Base-by-base conservation (phyloP, 345 rosid species). In the Citrus australasica region DNA sequence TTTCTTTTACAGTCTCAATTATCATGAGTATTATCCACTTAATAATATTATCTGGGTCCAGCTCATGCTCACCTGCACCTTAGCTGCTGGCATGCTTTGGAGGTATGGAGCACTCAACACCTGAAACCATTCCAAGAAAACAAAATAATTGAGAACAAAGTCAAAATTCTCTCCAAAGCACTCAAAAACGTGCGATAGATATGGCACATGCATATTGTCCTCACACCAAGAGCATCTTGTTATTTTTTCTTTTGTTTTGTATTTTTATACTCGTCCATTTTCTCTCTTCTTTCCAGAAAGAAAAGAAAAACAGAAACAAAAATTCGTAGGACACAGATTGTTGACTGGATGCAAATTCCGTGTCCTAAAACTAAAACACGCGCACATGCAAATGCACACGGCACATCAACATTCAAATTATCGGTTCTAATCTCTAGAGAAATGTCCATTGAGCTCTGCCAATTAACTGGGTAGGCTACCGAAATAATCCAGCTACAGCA, bases 31-130 rank as follows among this genome's bases (percentile, higher is more conserved):
- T 4, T 16, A 62, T 62, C 58, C 66, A 67, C 77, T 38, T 35
- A 35, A 66, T 67, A 53, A 42, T 32, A 27, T 25, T 19, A 30
- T 6, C 8, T 6, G 53, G 11, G 64, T 63, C 33, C 77, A 64
- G 42, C 13, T 28, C 73, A 76, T 55, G 81, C 90, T 83, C 67
- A 91, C 98, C 92, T 90, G 92, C 58, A 81, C 71, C 69, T 79
- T 83, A 81, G 81, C 78, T 68, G 85, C 51, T 22, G 93, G 84
- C 30, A 79, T 65, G 14, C 84, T 82, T 86, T 94, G 95, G 76
- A 96, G 95, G 84, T 96, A 96, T 3, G 99, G 97, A 74, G 97
- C 95, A 74, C 99, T 96, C 82, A 96, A 87, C 72, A 94, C 97
- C 99, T 96, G 85, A 83, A 87, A 76, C 68, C 83, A 85, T 37